A percentile compares a stretch with the other conserved stretches of the same genome.
Evolutionary conservation across 352 stramenopile species (phyloP).

Genomic region (Paralagenidium karlingii): DNA sequence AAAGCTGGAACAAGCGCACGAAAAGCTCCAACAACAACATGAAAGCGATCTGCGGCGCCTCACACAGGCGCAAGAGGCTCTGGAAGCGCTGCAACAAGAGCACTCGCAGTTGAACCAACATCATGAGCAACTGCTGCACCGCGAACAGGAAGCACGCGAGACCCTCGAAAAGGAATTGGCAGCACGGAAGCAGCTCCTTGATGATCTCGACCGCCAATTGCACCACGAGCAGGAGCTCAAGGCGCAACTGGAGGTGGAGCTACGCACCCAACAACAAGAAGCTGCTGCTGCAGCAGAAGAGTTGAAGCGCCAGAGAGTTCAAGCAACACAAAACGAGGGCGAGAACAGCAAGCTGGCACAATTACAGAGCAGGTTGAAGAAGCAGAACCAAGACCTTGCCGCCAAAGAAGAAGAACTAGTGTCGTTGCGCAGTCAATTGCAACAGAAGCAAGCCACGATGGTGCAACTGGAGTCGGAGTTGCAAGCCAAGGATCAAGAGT

Average conservation of each 20-base stretch:
- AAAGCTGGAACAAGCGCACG: conserved; percentile 20
- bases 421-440: neutral
- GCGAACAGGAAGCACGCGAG: neutral
- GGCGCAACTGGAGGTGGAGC: neutral
- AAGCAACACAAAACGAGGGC: neutral
- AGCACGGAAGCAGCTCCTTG: neutral
- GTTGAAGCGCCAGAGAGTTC: neutral
- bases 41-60: neutral
- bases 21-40: conserved; percentile 7
- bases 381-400: neutral
- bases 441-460: neutral
- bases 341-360: neutral
- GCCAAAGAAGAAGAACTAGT: neutral
- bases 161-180: neutral
- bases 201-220: neutral
- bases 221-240: neutral
- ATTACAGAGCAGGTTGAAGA: neutral
- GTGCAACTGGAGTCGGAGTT: neutral
- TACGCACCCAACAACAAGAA: neutral
- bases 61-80: neutral
- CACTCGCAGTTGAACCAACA: too few species aligned
- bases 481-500: neutral
- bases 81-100: too few species aligned
- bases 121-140: neutral
- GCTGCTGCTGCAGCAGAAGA: neutral